Base-by-base conservation (phyloP, 306 rosid species). In the Oxytropis ochrocephala region DNA sequence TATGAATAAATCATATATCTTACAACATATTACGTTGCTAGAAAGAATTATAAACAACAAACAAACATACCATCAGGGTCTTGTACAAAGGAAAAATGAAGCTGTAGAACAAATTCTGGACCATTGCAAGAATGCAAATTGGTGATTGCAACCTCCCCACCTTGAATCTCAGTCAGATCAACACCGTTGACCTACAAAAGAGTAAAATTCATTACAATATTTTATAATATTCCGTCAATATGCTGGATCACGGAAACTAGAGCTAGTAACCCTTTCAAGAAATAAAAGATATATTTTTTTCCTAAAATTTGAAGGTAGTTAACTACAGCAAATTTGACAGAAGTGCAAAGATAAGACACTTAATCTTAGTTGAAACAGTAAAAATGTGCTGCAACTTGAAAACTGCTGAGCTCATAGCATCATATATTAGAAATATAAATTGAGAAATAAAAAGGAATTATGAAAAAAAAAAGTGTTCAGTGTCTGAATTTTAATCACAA, bases 81-180 rank as follows among this genome's bases (percentile, higher is more conserved):
- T 6, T 59, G 55, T 27, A 29, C 13, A 13, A 5, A 13, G 11
- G 41, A 77, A 72, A 88, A 70, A 61, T 8, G 85, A 77, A 88
- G 83, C 57, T 85, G 85, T 8, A 83, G 56, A 77, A 85, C 79
- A 83, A 88, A 85, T 29, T 83, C 79, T 16, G 87, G 85, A 24
- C 91, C 95, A 73, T 85, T 81, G 82, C 87, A 76, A 42, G 94
- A 88, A 79, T 85, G 85, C 78, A 82, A 66, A 59, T 88, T 88
- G 17, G 91, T 83, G 3, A 64, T 73, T 43, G 90, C 90, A 44
- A 79, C 82, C 64, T 88, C 91, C n/a, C 95, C 95, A 41, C 88
- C 88, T 41, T 75, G 75, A 78, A 79, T 48, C 74, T 81, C 95
- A 4, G 95, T 69, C 59, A 88, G 80, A 78, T 81, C 69, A 44